These are phyloP conservation scores for Westerdykella ornata DNA, from an alignment of 2,329 filamentous ascomycete genomes.

Conservation along the genomic window DNA sequence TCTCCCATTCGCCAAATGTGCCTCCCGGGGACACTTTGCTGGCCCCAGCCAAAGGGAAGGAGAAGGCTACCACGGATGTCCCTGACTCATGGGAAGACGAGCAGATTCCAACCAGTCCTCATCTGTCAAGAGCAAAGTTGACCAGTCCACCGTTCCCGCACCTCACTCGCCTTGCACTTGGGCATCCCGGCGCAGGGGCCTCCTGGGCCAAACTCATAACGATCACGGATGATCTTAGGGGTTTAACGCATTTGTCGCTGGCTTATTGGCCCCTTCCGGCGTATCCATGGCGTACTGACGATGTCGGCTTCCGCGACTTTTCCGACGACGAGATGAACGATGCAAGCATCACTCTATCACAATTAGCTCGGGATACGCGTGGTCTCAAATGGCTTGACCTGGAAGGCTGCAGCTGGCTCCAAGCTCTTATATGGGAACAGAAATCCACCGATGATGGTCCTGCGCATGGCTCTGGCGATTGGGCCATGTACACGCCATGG, in stretches of 20 bases:
- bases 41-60: constrained; percentile 9
- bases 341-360: constrained; percentile 50
- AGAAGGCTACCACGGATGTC: constrained; percentile 15
- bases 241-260: constrained; percentile 55
- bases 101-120: constrained; percentile 8
- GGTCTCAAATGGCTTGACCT: constrained; percentile 57
- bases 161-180: constrained; percentile 54
- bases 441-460: too few species aligned
- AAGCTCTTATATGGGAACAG: constrained; percentile 43
- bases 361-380: constrained; percentile 50
- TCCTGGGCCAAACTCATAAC: constrained; percentile 52
- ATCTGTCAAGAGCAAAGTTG: constrained; percentile 6
- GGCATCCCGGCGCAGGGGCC: constrained; percentile 44
- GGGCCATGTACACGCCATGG: too few species aligned
- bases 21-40: constrained; percentile 4
- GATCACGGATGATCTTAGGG: constrained; percentile 49
- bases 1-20: constrained; percentile 8
- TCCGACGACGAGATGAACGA: constrained; percentile 52
- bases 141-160: constrained; percentile 41
- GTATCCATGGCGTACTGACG: constrained; percentile 36
- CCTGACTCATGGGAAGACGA: constrained; percentile 47
- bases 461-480: too few species aligned
- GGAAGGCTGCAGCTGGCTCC: constrained; percentile 54
- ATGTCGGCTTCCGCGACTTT: constrained; percentile 46
- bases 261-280: constrained; percentile 54